These are phyloP conservation scores for Scortechinia acanthostroma DNA, from an alignment of 2,329 filamentous ascomycete genomes.

Conservation along the genomic window DNA sequence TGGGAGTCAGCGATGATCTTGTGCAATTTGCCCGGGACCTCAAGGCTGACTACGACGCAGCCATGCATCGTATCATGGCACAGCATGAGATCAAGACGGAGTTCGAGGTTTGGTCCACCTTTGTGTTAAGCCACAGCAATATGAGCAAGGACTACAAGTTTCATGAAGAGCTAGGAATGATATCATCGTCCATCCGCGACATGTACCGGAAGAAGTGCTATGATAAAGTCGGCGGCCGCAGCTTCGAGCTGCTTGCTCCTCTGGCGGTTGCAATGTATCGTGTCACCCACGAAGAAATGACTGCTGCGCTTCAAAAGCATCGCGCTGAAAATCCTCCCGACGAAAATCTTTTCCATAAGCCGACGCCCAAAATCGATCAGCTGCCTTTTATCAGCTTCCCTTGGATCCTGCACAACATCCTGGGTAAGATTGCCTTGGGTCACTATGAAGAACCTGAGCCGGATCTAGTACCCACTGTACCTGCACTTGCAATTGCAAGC, in stretches of 20 bases:
- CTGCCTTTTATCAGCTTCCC: conserved; percentile 2
- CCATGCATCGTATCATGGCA: conserved; percentile 72
- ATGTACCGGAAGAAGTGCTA: conserved; percentile 63
- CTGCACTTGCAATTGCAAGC: too few relatives aligned
- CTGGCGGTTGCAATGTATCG: conserved; percentile 85
- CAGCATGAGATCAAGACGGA: conserved; percentile 80
- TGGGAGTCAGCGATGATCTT: conserved; percentile 46
- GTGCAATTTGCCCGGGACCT: conserved; percentile 46
- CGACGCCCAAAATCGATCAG: neutral
- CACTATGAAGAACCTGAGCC: neutral
- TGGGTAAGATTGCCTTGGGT: neutral
- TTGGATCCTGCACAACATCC: neutral
- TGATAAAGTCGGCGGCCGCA: conserved; percentile 51
- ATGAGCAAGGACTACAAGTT: conserved; percentile 76
- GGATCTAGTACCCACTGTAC: too few relatives aligned
- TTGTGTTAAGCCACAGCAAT: conserved; percentile 69
- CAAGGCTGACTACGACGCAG: conserved; percentile 72
- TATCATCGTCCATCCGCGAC: conserved; percentile 59
- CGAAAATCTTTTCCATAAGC: neutral
- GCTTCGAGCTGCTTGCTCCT: conserved; percentile 51
- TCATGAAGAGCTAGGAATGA: conserved; percentile 71
- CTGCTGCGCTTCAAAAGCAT: conserved; percentile 42
- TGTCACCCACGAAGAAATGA: conserved; percentile 68
- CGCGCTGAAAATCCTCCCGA: neutral
- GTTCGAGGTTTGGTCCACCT: conserved; percentile 86